A percentile compares a stretch with the other conserved stretches of the same genome.
phyloP scores from a whole-genome alignment of 257 asterid species.

The Lycium barbarum region DNA sequence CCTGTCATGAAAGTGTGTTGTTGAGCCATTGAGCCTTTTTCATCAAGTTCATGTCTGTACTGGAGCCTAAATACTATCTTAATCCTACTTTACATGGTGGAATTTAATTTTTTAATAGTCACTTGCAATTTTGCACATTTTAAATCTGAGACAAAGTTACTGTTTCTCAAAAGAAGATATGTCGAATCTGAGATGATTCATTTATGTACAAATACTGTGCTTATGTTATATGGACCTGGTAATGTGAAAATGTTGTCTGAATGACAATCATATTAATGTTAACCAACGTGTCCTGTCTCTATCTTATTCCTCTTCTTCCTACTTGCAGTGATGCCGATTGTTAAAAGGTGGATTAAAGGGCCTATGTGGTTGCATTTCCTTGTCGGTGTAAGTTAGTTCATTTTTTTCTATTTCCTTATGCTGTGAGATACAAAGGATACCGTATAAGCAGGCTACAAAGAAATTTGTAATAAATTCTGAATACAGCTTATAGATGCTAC shows the following conservation, averaged over 20 bases:
- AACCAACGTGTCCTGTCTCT: not conserved
- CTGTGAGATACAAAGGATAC: not conserved
- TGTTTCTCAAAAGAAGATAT: not conserved
- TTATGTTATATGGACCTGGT: not conserved
- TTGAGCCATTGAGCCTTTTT: not conserved
- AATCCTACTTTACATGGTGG: not conserved
- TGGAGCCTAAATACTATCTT: not conserved
- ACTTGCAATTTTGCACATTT: not conserved
- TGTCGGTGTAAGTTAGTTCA: constrained; percentile 69
- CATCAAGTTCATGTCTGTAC: not conserved
- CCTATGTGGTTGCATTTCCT: constrained; percentile 94
- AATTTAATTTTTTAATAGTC: not conserved
- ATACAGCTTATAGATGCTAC: not conserved
- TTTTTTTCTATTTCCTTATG: constrained; percentile 25
- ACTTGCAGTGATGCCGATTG: constrained; percentile 83
- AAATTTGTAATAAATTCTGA: not conserved
- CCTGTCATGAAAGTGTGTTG: not conserved
- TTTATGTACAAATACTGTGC: not conserved
- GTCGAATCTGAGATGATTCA: not conserved
- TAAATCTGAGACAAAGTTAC: not conserved
- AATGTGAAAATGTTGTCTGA: not conserved
- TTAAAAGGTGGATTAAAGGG: constrained; percentile 77
- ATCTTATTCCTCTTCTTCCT: not conserved
- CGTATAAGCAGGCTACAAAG: not conserved
- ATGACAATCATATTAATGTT: not conserved